Evolutionary conservation across 2,329 filamentous ascomycete genomes (phyloP).

Genomic region (Aureobasidium sp.): DNA sequence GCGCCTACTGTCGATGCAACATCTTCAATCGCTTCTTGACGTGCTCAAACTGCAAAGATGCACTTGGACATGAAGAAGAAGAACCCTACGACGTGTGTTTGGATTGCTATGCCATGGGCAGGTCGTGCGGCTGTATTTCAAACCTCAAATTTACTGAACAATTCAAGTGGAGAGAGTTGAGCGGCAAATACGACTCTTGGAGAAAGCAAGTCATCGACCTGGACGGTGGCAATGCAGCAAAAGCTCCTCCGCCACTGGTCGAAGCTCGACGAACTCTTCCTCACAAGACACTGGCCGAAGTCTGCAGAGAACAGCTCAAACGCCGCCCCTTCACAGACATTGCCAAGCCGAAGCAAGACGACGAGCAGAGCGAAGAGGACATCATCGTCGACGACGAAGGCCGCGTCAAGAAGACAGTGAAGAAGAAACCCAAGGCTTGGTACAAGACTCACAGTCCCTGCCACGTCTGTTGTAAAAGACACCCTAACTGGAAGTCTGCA

Average conservation of each 20-base stretch:
- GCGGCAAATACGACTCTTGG: slow-evolving; percentile 75
- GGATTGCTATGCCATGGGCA: slow-evolving; percentile 97
- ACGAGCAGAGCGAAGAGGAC: slow-evolving; percentile 42
- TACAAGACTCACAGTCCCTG: slow-evolving; percentile 53
- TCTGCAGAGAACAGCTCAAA: slow-evolving; percentile 86
- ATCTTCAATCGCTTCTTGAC: slow-evolving; percentile 97
- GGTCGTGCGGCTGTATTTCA: slow-evolving; percentile 84
- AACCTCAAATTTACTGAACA: slow-evolving; percentile 87
- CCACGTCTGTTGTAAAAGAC: slow-evolving; percentile 75
- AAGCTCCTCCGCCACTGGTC: slow-evolving; percentile 63
- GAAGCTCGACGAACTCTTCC: slow-evolving; percentile 59
- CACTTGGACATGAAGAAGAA: slow-evolving; percentile 59
- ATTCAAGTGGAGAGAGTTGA: slow-evolving; percentile 75
- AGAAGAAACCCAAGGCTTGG: slow-evolving; percentile 47
- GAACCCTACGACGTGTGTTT: slow-evolving; percentile 95
- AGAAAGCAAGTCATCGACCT: slow-evolving; percentile 68
- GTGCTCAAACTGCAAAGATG: slow-evolving; percentile 73
- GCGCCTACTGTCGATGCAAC: slow-evolving; percentile 90
- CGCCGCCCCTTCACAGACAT: slow-evolving; percentile 77
- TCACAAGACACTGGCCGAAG: slow-evolving; percentile 77
- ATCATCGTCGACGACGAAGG: slow-evolving; percentile 59
- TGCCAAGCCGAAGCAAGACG: slow-evolving; percentile 50
- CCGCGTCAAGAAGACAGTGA: slow-evolving; percentile 57
- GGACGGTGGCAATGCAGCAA: slow-evolving; percentile 57
- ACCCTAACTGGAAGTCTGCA: slow-evolving; percentile 79